These are phyloP conservation scores for Volvariella volvacea DNA, from an alignment of 1,284 basidiomycete genomes.

Conservation along the genomic window DNA sequence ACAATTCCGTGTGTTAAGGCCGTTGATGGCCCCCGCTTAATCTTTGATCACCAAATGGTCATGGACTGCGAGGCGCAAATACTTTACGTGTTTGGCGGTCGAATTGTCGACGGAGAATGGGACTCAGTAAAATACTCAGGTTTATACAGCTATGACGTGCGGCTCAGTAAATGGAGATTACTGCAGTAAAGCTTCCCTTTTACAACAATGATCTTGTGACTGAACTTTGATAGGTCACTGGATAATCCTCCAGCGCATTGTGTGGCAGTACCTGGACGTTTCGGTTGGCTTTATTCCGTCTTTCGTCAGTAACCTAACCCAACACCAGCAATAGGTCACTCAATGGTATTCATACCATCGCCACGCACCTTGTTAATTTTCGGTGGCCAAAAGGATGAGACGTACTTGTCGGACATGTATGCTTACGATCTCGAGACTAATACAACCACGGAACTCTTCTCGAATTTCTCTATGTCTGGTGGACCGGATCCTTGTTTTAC, in stretches of 20 bases:
- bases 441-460: conserved; percentile 53
- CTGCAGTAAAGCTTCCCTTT: conserved; percentile 46
- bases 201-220: too few relatives aligned
- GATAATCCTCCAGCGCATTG: conserved; percentile 24
- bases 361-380: conserved; percentile 60
- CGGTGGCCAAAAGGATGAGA: conserved; percentile 61
- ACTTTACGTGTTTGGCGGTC: conserved; percentile 76
- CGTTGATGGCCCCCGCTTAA: conserved; percentile 64
- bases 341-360: conserved; percentile 65
- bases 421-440: conserved; percentile 56
- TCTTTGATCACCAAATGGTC: conserved; percentile 80
- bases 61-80: conserved; percentile 68
- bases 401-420: conserved; percentile 68
- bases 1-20: conserved; percentile 26
- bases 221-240: conserved; percentile 22
- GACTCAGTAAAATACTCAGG: conserved; percentile 56
- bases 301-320: background rate
- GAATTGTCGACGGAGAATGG: conserved; percentile 61
- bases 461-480: conserved; percentile 49
- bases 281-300: conserved; percentile 33
- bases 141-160: conserved; percentile 62
- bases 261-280: conserved; percentile 47
- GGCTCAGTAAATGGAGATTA: conserved; percentile 54
- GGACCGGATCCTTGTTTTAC: conserved; percentile 67
- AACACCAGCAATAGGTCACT: conserved; percentile 45